Conservation (phyloP, 768 basidiomycete genomes). For the Nidularia sp. region DNA sequence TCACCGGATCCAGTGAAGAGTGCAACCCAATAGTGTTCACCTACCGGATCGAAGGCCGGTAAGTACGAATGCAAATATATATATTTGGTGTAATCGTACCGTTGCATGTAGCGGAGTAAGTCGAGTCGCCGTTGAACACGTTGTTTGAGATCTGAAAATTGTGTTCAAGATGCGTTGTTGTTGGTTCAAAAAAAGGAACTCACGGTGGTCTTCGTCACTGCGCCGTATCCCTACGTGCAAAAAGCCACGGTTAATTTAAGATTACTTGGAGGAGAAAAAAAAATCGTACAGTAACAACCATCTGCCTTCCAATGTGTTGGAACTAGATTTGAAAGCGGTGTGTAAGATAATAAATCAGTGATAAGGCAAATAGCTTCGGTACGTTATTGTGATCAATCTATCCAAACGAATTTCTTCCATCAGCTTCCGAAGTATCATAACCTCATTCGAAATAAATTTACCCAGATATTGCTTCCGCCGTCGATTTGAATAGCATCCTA, state of each 20-base stretch:
- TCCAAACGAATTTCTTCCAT: neutral
- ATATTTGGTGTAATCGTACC: neutral
- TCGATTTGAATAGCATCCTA: slow-evolving; percentile 20
- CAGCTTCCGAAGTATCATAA: neutral
- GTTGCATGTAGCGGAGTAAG: slow-evolving; percentile 16
- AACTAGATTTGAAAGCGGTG: neutral
- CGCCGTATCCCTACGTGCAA: slow-evolving; percentile 10
- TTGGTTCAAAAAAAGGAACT: neutral
- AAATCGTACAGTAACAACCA: slow-evolving; percentile 14
- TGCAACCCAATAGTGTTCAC: slow-evolving; percentile 10
- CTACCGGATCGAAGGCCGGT: neutral
- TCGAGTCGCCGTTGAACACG: slow-evolving; percentile 14
- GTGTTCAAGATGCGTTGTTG: neutral
- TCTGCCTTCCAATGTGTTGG: slow-evolving; percentile 18
- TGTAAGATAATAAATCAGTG: neutral
- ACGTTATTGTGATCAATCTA: slow-evolving; percentile 13
- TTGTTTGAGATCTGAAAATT: slow-evolving; percentile 13
- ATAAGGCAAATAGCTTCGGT: neutral
- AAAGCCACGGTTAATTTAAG: neutral
- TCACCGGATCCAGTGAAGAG: slow-evolving; percentile 17
- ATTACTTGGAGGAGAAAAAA: neutral
- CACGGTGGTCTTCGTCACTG: slow-evolving; percentile 16
- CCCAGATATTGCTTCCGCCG: slow-evolving; percentile 19
- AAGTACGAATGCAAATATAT: neutral
- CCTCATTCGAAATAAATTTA: neutral